Evolutionary conservation across 768 basidiomycete species (phyloP).

Genomic region (Rhizopogon vulgaris): DNA sequence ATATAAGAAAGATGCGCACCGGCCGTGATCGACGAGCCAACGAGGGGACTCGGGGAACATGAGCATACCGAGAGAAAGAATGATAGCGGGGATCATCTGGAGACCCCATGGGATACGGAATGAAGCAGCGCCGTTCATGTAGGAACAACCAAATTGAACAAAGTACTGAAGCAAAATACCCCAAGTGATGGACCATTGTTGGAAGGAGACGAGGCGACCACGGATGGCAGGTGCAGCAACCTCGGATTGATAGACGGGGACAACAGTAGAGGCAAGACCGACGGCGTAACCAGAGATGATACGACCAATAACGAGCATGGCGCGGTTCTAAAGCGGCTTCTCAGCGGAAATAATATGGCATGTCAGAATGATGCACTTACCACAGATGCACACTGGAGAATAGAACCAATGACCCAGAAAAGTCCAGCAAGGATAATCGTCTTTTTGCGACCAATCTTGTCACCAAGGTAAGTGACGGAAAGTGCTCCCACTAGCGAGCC

Average conservation of each 20-base stretch:
- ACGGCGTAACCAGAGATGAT: slow-evolving; percentile 65
- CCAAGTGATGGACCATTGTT: slow-evolving; percentile 81
- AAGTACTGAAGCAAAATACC: slow-evolving; percentile 74
- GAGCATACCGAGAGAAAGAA: slow-evolving; percentile 63
- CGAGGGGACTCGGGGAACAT: slow-evolving; percentile 68
- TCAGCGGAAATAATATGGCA: background rate
- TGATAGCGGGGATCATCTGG: slow-evolving; percentile 71
- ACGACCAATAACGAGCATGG: slow-evolving; percentile 70
- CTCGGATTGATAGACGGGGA: slow-evolving; percentile 73
- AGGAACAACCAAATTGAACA: slow-evolving; percentile 67
- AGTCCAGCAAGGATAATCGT: slow-evolving; percentile 61
- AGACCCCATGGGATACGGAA: slow-evolving; percentile 81
- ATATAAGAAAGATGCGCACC: slow-evolving; percentile 24
- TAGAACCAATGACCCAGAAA: slow-evolving; percentile 68
- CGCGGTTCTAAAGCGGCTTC: slow-evolving; percentile 42
- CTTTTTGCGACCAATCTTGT: slow-evolving; percentile 58
- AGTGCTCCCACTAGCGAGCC: slow-evolving; percentile 63
- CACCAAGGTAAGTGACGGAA: slow-evolving; percentile 56
- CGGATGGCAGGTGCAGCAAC: slow-evolving; percentile 67
- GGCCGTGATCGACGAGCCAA: slow-evolving; percentile 60
- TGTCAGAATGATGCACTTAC: slow-evolving; percentile 19
- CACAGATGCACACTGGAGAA: slow-evolving; percentile 60
- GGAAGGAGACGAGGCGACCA: slow-evolving; percentile 69
- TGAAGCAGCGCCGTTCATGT: slow-evolving; percentile 59
- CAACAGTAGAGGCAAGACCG: slow-evolving; percentile 58